phyloP scores from a whole-genome alignment of 371 early-diverging fungal species.

The Batkoa obscura region DNA sequence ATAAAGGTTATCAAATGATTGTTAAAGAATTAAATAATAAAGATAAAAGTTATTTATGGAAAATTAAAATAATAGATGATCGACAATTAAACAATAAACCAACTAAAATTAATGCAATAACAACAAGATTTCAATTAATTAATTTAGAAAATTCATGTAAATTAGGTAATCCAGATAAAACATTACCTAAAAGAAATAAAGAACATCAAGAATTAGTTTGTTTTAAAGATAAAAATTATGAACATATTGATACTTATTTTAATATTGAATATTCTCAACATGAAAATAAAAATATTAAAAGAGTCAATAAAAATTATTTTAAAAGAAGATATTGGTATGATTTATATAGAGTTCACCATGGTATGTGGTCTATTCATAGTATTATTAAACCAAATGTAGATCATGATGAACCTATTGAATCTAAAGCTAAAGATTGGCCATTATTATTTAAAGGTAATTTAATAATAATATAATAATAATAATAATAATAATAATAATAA shows the following conservation, averaged over 20 bases:
- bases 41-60: constrained; percentile 80
- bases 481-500: too few relatives aligned
- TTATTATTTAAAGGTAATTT: constrained; percentile 69
- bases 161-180: constrained; percentile 49
- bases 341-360: constrained; percentile 82
- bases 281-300: too few relatives aligned
- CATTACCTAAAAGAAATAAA: constrained; percentile 96
- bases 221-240: constrained; percentile 39
- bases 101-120: constrained; percentile 37
- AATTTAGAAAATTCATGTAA: constrained; percentile 65
- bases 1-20: too few relatives aligned
- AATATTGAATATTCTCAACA: constrained; percentile 55
- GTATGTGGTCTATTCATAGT: constrained; percentile 96
- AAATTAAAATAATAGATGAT: constrained; percentile 63
- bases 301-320: constrained; percentile 27
- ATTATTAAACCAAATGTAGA: constrained; percentile 92
- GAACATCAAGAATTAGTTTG: constrained; percentile 90
- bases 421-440: constrained; percentile 88
- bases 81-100: constrained; percentile 11
- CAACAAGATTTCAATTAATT: constrained; percentile 73
- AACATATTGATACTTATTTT: constrained; percentile 63
- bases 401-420: constrained; percentile 77
- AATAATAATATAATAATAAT: too few relatives aligned
- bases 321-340: constrained; percentile 62
- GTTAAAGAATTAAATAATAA: constrained; percentile 32